Percentiles rank a stretch among this genome's conserved stretches.
These are phyloP conservation scores for sunflower (Helianthus annuus) DNA, from an alignment of 129 eudicot genomes.

Conservation along the genomic window DNA sequence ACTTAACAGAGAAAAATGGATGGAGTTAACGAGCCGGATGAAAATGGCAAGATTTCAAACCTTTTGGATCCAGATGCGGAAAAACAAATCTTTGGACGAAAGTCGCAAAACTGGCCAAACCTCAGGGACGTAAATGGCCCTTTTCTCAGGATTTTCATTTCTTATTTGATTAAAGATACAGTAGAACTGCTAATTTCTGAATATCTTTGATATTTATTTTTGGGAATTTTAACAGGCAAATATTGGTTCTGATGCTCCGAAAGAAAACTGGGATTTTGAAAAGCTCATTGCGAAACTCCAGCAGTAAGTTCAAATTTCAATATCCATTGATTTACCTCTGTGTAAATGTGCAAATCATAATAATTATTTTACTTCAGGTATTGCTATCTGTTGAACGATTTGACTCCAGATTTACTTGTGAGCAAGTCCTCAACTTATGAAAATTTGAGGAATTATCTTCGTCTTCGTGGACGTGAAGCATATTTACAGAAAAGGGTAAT, in stretches of 20 bases:
- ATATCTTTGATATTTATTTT: background rate
- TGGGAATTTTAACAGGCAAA: conserved; percentile 59
- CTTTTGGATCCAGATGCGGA: too few relatives aligned
- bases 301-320: conserved; percentile 56
- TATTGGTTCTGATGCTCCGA: conserved; percentile 91
- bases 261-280: conserved; percentile 95
- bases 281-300: conserved; percentile 85
- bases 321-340: conserved; percentile 13
- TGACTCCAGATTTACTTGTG: conserved; percentile 74
- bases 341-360: background rate
- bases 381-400: conserved; percentile 87
- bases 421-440: conserved; percentile 62
- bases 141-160: too few relatives aligned
- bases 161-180: background rate
- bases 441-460: conserved; percentile 78
- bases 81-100: too few relatives aligned
- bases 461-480: conserved; percentile 87
- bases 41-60: too few relatives aligned
- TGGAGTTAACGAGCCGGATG: too few relatives aligned
- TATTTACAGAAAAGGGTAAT: conserved; percentile 82
- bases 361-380: conserved; percentile 55
- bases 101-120: too few relatives aligned
- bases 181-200: conserved; percentile 5
- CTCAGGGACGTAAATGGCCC: too few relatives aligned
- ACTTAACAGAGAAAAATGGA: too few relatives aligned